phyloP scores from a whole-genome alignment of 805 yeast species.

The Lipomyces mesembrius region DNA sequence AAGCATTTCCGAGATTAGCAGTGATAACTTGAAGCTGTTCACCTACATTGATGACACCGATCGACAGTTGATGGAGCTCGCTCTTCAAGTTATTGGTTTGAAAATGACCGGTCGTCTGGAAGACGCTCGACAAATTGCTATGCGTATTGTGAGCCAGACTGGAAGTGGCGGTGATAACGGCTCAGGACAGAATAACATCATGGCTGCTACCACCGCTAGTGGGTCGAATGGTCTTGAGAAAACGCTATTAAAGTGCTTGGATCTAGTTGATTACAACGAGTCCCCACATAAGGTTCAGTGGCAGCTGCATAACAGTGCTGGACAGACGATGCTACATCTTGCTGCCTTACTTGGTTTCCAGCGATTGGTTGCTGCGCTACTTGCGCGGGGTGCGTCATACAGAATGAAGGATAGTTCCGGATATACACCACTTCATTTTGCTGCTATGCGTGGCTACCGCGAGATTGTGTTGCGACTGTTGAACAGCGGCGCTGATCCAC shows the following conservation, averaged over 20 bases:
- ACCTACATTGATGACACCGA: conserved; percentile 96
- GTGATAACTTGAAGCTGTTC: conserved; percentile 59
- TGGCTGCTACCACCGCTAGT: conserved; percentile 19
- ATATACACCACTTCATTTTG: conserved; percentile 84
- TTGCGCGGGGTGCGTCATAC: conserved; percentile 60
- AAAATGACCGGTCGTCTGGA: conserved; percentile 96
- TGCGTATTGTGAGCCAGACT: conserved; percentile 77
- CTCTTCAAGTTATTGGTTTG: conserved; percentile 93
- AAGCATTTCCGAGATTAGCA: conserved; percentile 45
- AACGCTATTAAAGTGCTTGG: conserved; percentile 57
- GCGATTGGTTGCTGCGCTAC: conserved; percentile 63
- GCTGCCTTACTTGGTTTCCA: conserved; percentile 77
- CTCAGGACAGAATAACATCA: conserved; percentile 41
- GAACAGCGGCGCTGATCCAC: conserved; percentile 65
- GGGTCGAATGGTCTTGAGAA: conserved; percentile 47
- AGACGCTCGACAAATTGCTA: conserved; percentile 92
- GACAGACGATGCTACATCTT: conserved; percentile 86
- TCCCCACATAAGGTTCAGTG: conserved; percentile 60
- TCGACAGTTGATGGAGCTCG: conserved; percentile 89
- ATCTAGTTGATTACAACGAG: conserved; percentile 64
- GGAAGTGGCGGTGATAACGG: conserved; percentile 44
- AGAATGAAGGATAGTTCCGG: conserved; percentile 81
- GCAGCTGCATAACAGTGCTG: conserved; percentile 79
- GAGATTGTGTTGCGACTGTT: conserved; percentile 65
- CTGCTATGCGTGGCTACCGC: conserved; percentile 74